Evolutionary conservation across 2,329 filamentous ascomycete genomes (phyloP).

Genomic region (Botrytis cinerea): DNA sequence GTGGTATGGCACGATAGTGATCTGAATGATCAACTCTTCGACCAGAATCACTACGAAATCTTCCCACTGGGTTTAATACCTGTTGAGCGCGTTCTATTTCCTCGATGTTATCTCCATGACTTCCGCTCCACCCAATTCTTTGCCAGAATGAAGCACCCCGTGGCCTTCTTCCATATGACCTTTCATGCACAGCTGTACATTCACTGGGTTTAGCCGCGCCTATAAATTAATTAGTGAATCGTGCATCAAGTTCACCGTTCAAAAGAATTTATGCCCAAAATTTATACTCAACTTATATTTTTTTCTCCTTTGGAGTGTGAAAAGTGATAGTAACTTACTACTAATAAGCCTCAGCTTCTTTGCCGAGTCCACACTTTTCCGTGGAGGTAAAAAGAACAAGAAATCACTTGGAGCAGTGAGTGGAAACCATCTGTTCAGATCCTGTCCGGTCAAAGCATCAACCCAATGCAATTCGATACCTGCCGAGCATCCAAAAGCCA

Average conservation of each 20-base stretch:
- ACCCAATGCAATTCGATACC: conserved; percentile 65
- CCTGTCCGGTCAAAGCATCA: conserved; percentile 49
- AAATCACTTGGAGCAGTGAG: conserved; percentile 56
- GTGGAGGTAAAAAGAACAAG: conserved; percentile 61
- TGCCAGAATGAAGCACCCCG: conserved; percentile 37
- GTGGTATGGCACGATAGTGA: conserved; percentile 63
- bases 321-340: conserved; percentile 42
- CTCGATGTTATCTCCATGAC: conserved; percentile 25
- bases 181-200: conserved; percentile 34
- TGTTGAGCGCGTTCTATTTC: conserved; percentile 25
- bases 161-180: conserved; percentile 35
- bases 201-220: conserved; percentile 49
- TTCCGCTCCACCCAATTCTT: conserved; percentile 28
- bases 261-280: too few species aligned
- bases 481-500: conserved; percentile 64
- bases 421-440: conserved; percentile 57
- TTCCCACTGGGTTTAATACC: conserved; percentile 23
- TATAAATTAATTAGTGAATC: neutral
- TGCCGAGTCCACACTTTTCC: conserved; percentile 52
- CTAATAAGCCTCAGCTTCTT: conserved; percentile 64
- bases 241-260: neutral
- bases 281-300: neutral
- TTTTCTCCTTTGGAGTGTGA: neutral
- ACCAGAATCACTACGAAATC: conserved; percentile 29
- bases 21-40: conserved; percentile 46